A percentile compares a stretch with the other conserved stretches of the same genome.
Evolutionary conservation across 75 land plant species (phyloP).

Genomic region (Gnetum montanum): DNA sequence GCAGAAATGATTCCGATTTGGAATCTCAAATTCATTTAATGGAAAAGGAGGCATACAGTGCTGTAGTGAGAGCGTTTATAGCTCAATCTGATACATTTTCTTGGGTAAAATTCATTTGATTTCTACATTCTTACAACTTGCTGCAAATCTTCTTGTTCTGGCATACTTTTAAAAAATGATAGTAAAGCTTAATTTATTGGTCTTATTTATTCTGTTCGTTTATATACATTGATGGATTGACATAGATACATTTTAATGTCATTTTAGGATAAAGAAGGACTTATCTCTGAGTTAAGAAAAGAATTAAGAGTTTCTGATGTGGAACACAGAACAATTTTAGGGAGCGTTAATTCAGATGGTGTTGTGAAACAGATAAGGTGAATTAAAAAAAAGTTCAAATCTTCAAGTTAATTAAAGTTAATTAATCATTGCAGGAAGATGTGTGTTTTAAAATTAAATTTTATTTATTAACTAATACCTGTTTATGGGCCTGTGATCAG

Average conservation of each 20-base stretch:
- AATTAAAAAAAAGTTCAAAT: no score
- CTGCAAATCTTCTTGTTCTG: no score
- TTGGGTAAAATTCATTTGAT: constrained; percentile 20
- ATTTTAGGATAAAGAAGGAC: constrained; percentile 24
- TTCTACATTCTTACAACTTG: not conserved
- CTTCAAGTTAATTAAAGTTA: no score
- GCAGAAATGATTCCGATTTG: constrained; percentile 3
- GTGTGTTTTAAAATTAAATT: no score
- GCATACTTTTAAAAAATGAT: no score
- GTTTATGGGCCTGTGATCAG: no score
- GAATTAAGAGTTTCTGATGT: constrained; percentile 38
- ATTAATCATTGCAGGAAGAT: no score
- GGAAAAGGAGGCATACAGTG: constrained; percentile 39
- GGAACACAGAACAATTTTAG: constrained; percentile 33
- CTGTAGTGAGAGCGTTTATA: constrained; percentile 33
- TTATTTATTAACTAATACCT: no score
- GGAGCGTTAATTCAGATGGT: constrained; percentile 17
- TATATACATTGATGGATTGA: not conserved
- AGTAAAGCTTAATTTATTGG: not conserved
- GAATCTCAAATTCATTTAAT: constrained; percentile 17
- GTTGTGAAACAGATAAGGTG: constrained; percentile 16
- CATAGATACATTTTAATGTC: not conserved
- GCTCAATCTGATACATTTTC: constrained; percentile 44
- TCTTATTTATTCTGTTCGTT: not conserved
- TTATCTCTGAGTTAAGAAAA: constrained; percentile 35